Percentiles rank a stretch among this genome's conserved stretches.
Evolutionary conservation across 495 filamentous ascomycete genomes (phyloP).

Genomic region (Rhypophila decipiens): DNA sequence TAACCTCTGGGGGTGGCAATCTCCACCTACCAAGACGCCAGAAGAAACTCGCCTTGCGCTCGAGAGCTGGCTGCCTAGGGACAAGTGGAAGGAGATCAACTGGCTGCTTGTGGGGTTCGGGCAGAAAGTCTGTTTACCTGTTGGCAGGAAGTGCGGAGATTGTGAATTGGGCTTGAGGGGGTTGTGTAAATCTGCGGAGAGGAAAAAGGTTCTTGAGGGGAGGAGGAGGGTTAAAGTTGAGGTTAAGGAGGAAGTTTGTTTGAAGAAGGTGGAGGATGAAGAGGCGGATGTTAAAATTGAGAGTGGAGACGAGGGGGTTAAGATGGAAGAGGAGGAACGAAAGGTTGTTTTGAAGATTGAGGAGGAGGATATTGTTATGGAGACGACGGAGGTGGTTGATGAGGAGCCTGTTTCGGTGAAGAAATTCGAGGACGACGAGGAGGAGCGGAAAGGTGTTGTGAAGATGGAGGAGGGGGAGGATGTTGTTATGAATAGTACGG

Average conservation of each 20-base stretch:
- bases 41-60: slow-evolving; percentile 77
- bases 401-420: slow-evolving; percentile 4
- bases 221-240: slow-evolving; percentile 30
- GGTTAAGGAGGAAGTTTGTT: slow-evolving; percentile 15
- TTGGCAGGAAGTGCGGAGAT: slow-evolving; percentile 73
- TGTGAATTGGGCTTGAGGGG: slow-evolving; percentile 69
- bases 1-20: slow-evolving; percentile 91
- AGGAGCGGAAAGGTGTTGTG: slow-evolving; percentile 1
- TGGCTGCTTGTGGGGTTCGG: slow-evolving; percentile 86
- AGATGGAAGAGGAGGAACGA: slow-evolving; percentile 1
- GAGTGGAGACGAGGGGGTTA: slow-evolving; percentile 20
- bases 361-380: not conserved
- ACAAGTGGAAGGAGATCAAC: slow-evolving; percentile 94
- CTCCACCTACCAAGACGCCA: slow-evolving; percentile 61
- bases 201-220: slow-evolving; percentile 46
- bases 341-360: slow-evolving; percentile 2
- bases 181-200: slow-evolving; percentile 68
- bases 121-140: slow-evolving; percentile 76
- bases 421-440: slow-evolving; percentile 10
- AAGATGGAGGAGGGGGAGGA: not conserved
- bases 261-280: slow-evolving; percentile 19
- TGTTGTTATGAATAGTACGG: not conserved
- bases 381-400: slow-evolving; percentile 3
- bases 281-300: slow-evolving; percentile 19
- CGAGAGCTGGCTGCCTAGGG: slow-evolving; percentile 76